phyloP scores from a whole-genome alignment of 139 green algal species.

The Penium margaritaceum region DNA sequence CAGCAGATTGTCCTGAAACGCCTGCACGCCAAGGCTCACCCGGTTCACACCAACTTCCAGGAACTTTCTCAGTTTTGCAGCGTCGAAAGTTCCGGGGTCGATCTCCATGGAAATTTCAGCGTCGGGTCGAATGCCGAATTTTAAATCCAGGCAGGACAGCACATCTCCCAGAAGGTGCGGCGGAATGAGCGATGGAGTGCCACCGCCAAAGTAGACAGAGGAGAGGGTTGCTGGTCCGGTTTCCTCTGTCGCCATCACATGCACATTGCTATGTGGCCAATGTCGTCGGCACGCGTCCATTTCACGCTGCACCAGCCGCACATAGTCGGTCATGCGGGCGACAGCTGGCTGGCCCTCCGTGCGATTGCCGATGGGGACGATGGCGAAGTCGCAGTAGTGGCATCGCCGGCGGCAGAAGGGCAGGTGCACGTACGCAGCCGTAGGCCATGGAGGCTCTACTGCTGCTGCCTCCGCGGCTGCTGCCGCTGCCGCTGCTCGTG shows the following conservation, averaged over 20 bases:
- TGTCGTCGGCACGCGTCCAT: too few relatives aligned
- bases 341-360: background rate
- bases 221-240: background rate
- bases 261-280: too few relatives aligned
- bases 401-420: constrained; percentile 92
- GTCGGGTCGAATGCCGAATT: constrained; percentile 60
- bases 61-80: constrained; percentile 62
- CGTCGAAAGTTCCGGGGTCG: constrained; percentile 90
- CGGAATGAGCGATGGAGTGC: constrained; percentile 81
- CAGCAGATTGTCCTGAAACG: constrained; percentile 40
- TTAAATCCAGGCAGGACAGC: constrained; percentile 43
- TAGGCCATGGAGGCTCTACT: too few relatives aligned
- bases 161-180: constrained; percentile 62
- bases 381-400: constrained; percentile 93
- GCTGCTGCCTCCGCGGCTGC: too few relatives aligned
- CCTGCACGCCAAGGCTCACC: constrained; percentile 84
- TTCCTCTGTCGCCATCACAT: too few relatives aligned
- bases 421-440: constrained; percentile 80
- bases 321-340: constrained; percentile 52
- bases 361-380: constrained; percentile 59
- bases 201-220: constrained; percentile 78
- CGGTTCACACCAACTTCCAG: constrained; percentile 69
- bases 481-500: too few relatives aligned
- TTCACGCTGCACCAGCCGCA: constrained; percentile 61
- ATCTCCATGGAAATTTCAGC: constrained; percentile 88